These are phyloP conservation scores for Tetratostichococcus sp. DNA, from an alignment of 139 green algal species.

Conservation along the genomic window DNA sequence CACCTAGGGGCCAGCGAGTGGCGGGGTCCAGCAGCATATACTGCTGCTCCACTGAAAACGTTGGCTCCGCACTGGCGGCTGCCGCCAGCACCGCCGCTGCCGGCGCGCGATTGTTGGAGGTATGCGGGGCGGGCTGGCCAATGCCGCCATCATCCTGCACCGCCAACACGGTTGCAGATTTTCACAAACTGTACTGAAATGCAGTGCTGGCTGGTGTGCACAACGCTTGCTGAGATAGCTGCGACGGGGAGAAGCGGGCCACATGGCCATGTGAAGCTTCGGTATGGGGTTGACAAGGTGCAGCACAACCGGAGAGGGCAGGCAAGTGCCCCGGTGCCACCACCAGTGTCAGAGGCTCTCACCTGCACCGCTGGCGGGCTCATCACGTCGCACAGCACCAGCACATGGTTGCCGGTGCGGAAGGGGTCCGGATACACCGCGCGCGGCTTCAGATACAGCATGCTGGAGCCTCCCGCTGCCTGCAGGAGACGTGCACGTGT, in stretches of 20 bases:
- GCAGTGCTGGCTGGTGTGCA: too few species aligned
- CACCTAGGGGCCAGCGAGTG: conserved; percentile 12
- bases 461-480: conserved; percentile 13
- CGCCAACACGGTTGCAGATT: too few species aligned
- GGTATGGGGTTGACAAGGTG: too few species aligned
- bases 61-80: conserved; percentile 20
- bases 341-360: too few species aligned
- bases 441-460: conserved; percentile 51
- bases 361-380: conserved; percentile 21
- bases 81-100: conserved; percentile 31
- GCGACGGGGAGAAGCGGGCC: too few species aligned
- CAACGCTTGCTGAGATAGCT: too few species aligned
- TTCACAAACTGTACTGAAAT: too few species aligned
- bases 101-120: conserved; percentile 49
- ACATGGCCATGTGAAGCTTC: too few species aligned
- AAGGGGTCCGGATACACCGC: conserved; percentile 64
- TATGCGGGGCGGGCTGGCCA: conserved; percentile 21
- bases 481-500: conserved; percentile 1
- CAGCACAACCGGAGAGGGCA: too few species aligned
- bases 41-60: conserved; percentile 67
- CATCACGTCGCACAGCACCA: conserved; percentile 72
- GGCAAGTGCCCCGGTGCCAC: too few species aligned
- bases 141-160: background rate
- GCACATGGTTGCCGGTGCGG: conserved; percentile 56
- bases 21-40: conserved; percentile 59